Conservation (phyloP, 2,329 filamentous ascomycete genomes). For the Xylaria sp. region DNA sequence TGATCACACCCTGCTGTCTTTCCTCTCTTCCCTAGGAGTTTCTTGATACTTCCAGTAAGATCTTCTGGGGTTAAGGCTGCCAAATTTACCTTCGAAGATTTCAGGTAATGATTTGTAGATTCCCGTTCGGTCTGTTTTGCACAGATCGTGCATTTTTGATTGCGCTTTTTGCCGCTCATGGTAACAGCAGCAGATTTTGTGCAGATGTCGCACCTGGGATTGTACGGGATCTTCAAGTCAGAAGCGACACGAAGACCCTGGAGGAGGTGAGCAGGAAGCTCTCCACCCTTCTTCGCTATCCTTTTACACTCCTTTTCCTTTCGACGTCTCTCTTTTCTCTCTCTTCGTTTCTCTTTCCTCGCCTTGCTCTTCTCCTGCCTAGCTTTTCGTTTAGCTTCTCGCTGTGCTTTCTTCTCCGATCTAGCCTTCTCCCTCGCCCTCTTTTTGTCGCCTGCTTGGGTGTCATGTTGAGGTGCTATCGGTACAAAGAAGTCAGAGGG, state of each 20-base stretch:
- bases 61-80: conserved; percentile 17
- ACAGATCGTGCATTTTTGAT: conserved; percentile 33
- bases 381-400: conserved; percentile 35
- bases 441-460: conserved; percentile 11
- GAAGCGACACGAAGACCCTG: conserved; percentile 19
- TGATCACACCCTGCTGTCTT: conserved; percentile 6
- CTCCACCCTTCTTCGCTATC: conserved; percentile 37
- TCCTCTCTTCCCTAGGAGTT: conserved; percentile 20
- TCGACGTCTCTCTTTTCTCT: conserved; percentile 37
- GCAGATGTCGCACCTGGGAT: conserved; percentile 41
- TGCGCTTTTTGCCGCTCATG: conserved; percentile 19
- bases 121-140: conserved; percentile 26
- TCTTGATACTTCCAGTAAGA: conserved; percentile 32
- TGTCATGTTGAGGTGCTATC: background rate
- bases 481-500: conserved; percentile 24
- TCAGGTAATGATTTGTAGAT: conserved; percentile 36
- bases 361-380: conserved; percentile 40
- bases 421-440: conserved; percentile 37
- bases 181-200: conserved; percentile 23
- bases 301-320: conserved; percentile 39
- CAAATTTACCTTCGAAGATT: conserved; percentile 34
- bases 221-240: conserved; percentile 21
- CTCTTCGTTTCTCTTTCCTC: conserved; percentile 36
- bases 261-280: conserved; percentile 33
- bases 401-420: conserved; percentile 37